Conservation (phyloP, 495 filamentous ascomycete genomes). For the Pyronema omphalodes region DNA sequence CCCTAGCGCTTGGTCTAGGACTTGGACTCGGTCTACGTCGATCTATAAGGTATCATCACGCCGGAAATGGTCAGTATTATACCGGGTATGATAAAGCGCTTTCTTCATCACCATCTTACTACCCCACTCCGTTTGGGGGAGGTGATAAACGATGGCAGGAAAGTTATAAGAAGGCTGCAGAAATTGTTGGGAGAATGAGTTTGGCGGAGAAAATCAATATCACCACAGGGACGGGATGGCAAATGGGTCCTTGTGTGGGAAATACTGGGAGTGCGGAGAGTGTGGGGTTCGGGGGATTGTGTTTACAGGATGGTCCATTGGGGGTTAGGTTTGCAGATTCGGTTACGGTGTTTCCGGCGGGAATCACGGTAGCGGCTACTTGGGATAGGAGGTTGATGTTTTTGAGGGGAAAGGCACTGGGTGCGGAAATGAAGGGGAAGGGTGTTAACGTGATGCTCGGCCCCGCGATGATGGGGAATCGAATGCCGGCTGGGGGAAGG, state of each 20-base stretch:
- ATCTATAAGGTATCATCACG: too few relatives aligned
- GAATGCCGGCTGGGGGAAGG: conserved; percentile 68
- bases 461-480: conserved; percentile 51
- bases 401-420: conserved; percentile 47
- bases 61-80: too few relatives aligned
- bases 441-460: conserved; percentile 64
- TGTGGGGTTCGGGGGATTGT: conserved; percentile 67
- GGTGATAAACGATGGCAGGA: conserved; percentile 51
- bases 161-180: conserved; percentile 63
- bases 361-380: conserved; percentile 66
- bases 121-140: conserved; percentile 36
- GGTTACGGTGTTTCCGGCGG: conserved; percentile 65
- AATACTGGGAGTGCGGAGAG: conserved; percentile 58
- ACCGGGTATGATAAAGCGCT: too few relatives aligned
- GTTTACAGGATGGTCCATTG: conserved; percentile 79
- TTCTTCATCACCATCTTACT: background rate
- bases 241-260: conserved; percentile 76
- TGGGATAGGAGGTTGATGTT: conserved; percentile 74
- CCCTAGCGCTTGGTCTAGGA: too few relatives aligned
- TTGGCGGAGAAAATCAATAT: conserved; percentile 86
- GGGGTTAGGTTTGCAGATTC: conserved; percentile 48
- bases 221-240: conserved; percentile 83
- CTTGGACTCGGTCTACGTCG: too few relatives aligned
- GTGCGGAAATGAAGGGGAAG: conserved; percentile 46
- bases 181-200: conserved; percentile 64